Base-by-base conservation (phyloP, 768 basidiomycete species). In the Mycena pura region DNA sequence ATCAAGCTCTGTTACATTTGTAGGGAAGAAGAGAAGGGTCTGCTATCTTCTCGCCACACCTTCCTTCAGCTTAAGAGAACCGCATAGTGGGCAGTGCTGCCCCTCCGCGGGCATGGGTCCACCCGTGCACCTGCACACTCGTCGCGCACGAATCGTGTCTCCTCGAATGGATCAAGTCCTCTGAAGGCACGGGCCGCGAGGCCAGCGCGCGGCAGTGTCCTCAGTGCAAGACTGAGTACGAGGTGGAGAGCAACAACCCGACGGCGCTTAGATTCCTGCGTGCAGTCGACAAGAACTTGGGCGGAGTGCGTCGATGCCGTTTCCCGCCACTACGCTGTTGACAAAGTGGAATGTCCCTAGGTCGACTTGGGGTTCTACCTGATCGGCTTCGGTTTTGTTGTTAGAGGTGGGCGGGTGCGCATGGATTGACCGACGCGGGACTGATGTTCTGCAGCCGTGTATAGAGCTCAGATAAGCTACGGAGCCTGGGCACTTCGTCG, bases 1-100 rank as follows among this genome's bases (percentile, higher is more conserved):
- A 60, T 92, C 62, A 93, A 92, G 72, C 78, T 90, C 11, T 93
- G 91, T 64, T 93, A 90, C 72, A 92, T 93, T 57, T 93, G 91
- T 67, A 77, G 88, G 28, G 91, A 92, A 31, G 69, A 70, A 31
- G 69, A 70, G 55, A 62, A 52, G 43, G 54, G 60, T 62, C n/a
- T 39, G 19, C 39, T 15, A 19, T 6, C 4, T 29, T 22, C 40
- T 28, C 28, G 36, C 44, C 45, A 13, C 19, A 22, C 21, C 34
- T 41, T 14, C 14, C 28, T 28, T 41, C 24, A 4, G 32, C 5
- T 13, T 56, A 29, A 28, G 34, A 40, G 60, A 85, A 81, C 72
- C 36, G 77, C 77, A 41, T n/a, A n/a, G 80, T 80, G 40, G 73
- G 78, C 11, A 45, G 31, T 31, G 39, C 45, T 6, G 22, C 15